These are phyloP conservation scores for Apophysomyces elegans DNA, from an alignment of 371 early-diverging fungal species.

Conservation along the genomic window DNA sequence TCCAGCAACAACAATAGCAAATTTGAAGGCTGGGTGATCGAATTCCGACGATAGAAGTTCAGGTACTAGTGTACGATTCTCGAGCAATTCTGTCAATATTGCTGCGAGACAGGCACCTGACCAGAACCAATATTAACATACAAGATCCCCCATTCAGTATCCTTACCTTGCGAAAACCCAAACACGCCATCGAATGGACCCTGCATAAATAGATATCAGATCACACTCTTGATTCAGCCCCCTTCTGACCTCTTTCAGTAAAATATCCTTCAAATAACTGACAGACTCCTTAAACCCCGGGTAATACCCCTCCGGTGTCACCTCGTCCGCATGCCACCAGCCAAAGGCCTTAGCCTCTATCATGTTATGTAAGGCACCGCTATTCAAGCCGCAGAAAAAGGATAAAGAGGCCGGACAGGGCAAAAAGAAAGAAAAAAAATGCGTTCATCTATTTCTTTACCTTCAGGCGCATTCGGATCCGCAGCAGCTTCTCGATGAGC, in stretches of 20 bases:
- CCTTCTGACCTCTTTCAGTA: slow-evolving; percentile 51
- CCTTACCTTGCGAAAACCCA: slow-evolving; percentile 71
- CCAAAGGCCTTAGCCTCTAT: slow-evolving; percentile 57
- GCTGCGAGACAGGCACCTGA: slow-evolving; percentile 68
- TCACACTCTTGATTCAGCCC: not conserved
- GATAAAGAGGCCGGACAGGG: not conserved
- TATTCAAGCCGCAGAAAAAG: not conserved
- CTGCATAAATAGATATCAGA: slow-evolving; percentile 21
- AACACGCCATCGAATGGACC: slow-evolving; percentile 78
- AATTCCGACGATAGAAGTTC: slow-evolving; percentile 34
- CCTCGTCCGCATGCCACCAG: slow-evolving; percentile 61
- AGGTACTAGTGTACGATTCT: slow-evolving; percentile 34
- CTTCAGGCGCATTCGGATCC: slow-evolving; percentile 52
- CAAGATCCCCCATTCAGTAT: not conserved
- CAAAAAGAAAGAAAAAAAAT: not conserved
- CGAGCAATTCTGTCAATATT: slow-evolving; percentile 53
- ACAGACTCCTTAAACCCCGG: slow-evolving; percentile 66
- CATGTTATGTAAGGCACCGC: not conserved
- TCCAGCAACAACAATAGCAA: slow-evolving; percentile 66
- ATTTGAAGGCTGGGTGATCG: slow-evolving; percentile 56
- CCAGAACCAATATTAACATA: not conserved
- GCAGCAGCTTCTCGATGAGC: slow-evolving; percentile 56
- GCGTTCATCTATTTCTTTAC: slow-evolving; percentile 26
- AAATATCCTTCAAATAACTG: slow-evolving; percentile 46
- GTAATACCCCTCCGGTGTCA: slow-evolving; percentile 42